Percentiles rank a stretch among this genome's conserved stretches.
Evolutionary conservation across 495 filamentous ascomycete species (phyloP).

Genomic region (Xylaria palmicola): DNA sequence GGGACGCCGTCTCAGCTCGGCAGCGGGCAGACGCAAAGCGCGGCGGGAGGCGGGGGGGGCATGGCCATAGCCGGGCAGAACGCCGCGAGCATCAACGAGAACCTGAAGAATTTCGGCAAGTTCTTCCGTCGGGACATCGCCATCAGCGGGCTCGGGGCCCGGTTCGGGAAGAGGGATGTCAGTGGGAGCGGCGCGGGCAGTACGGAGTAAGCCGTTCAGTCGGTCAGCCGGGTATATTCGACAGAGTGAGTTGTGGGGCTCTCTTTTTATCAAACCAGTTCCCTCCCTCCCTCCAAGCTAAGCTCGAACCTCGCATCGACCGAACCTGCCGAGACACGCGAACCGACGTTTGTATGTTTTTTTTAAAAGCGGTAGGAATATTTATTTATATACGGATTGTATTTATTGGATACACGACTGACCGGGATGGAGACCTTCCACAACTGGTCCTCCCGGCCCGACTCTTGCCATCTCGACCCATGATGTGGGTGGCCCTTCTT

Average conservation of each 20-base stretch:
- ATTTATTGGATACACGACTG: constrained; percentile 29
- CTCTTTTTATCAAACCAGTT: too few relatives aligned
- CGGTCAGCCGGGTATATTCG: too few relatives aligned
- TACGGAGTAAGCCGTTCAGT: neutral
- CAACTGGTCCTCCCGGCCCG: too few relatives aligned
- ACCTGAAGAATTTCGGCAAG: constrained; percentile 90
- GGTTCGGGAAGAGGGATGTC: constrained; percentile 58
- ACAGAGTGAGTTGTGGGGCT: too few relatives aligned
- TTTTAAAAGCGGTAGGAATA: neutral
- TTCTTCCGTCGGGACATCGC: constrained; percentile 91
- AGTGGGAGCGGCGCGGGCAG: constrained; percentile 5
- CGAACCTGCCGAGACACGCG: too few relatives aligned
- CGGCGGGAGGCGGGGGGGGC: neutral
- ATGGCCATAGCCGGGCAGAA: constrained; percentile 24
- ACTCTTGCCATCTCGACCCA: neutral
- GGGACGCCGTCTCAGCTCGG: constrained; percentile 71
- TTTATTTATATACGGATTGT: constrained; percentile 24
- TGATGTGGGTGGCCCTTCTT: neutral
- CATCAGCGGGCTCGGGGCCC: constrained; percentile 73
- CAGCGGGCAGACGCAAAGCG: constrained; percentile 47
- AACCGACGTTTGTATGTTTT: too few relatives aligned
- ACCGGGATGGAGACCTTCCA: neutral
- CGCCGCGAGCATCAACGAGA: constrained; percentile 75
- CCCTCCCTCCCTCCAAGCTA: too few relatives aligned
- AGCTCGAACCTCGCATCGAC: too few relatives aligned